These are phyloP conservation scores for Yamadazyma tumulicola DNA, from an alignment of 805 yeast genomes.

Conservation along the genomic window DNA sequence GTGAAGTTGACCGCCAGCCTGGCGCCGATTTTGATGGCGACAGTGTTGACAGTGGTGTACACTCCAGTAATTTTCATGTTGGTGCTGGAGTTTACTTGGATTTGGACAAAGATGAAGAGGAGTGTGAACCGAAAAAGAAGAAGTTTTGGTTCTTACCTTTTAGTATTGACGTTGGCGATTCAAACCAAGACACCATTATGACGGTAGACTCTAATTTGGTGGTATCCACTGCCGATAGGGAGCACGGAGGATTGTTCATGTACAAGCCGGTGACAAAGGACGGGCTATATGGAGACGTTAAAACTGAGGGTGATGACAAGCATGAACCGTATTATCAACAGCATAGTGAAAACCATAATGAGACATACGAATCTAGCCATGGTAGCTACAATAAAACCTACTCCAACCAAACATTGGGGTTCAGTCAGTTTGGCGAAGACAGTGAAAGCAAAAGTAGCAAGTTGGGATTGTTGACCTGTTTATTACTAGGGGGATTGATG, in stretches of 20 bases:
- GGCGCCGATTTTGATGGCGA: background rate
- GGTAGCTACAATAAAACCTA: background rate
- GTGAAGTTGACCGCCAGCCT: constrained; percentile 1
- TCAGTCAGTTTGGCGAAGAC: constrained; percentile 4
- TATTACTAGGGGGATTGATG: constrained; percentile 6
- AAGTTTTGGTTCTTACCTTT: constrained; percentile 19
- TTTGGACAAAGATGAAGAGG: constrained; percentile 11
- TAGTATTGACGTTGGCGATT: constrained; percentile 2
- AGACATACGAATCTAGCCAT: background rate
- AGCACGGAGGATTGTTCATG: constrained; percentile 5
- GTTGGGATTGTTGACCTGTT: constrained; percentile 1
- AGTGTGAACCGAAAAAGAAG: constrained; percentile 10
- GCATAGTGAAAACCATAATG: background rate
- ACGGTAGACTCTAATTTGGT: constrained; percentile 10
- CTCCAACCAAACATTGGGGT: no score
- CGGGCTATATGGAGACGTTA: constrained; percentile 1
- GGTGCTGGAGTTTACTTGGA: constrained; percentile 20
- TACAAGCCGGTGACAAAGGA: background rate
- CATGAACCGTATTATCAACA: background rate
- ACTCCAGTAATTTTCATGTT: constrained; percentile 8
- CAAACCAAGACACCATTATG: background rate
- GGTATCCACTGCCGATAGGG: constrained; percentile 7
- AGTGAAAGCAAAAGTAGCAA: constrained; percentile 1
- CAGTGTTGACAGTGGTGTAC: constrained; percentile 1
- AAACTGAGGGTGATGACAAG: background rate